These are phyloP conservation scores for Thielaviopsis musarum DNA, from an alignment of 2,329 filamentous ascomycete species.

Conservation along the genomic window DNA sequence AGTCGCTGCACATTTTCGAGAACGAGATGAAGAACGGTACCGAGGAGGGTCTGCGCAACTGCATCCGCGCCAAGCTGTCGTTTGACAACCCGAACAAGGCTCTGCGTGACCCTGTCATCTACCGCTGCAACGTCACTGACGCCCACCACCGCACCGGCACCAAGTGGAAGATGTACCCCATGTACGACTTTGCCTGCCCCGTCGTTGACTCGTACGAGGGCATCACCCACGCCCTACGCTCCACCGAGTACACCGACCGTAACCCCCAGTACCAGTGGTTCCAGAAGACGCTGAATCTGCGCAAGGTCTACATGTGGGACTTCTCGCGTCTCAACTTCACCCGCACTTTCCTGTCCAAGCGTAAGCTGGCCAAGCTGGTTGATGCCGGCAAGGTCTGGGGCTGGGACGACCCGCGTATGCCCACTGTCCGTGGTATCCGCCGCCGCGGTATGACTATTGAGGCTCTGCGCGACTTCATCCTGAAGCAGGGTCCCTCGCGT, in stretches of 20 bases:
- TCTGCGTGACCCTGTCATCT: constrained; percentile 91
- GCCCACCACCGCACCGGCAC: constrained; percentile 62
- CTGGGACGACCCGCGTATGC: constrained; percentile 80
- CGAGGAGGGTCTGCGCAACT: constrained; percentile 65
- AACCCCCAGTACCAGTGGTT: constrained; percentile 84
- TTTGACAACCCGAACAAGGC: constrained; percentile 88
- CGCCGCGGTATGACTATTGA: constrained; percentile 64
- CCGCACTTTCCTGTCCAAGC: constrained; percentile 67
- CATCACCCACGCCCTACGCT: constrained; percentile 67
- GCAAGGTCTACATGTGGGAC: constrained; percentile 70
- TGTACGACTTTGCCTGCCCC: constrained; percentile 74
- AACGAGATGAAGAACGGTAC: constrained; percentile 84
- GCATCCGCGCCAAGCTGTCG: constrained; percentile 88
- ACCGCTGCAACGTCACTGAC: constrained; percentile 63
- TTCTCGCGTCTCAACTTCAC: constrained; percentile 76
- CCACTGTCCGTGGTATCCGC: constrained; percentile 63
- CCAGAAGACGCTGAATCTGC: constrained; percentile 53
- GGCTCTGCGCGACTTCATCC: constrained; percentile 66
- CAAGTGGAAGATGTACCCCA: constrained; percentile 74
- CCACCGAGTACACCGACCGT: constrained; percentile 75
- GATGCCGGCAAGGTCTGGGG: constrained; percentile 61
- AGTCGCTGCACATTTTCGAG: constrained; percentile 72
- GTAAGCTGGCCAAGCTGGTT: constrained; percentile 71
- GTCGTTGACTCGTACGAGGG: constrained; percentile 68
- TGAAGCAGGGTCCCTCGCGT: constrained; percentile 69